Conservation (phyloP, 1,139 yeast species). For the Yamadazyma trypodendri region DNA sequence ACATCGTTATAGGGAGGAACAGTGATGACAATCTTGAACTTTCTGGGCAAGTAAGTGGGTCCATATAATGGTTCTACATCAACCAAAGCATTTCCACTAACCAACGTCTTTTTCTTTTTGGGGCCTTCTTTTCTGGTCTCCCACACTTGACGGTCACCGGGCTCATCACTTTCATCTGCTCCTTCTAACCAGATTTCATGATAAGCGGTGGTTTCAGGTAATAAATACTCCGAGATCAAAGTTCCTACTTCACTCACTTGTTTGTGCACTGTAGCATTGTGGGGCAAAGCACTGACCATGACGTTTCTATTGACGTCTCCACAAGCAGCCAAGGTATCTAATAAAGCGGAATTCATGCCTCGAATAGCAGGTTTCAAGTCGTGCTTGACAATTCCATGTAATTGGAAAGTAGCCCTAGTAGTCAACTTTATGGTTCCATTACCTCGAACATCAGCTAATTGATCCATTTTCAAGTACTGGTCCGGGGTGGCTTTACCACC, state of each 20-base stretch:
- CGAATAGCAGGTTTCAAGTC: conserved; percentile 87
- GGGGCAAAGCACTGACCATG: conserved; percentile 85
- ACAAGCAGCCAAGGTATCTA: conserved; percentile 97
- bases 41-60: conserved; percentile 87
- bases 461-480: conserved; percentile 87
- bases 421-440: conserved; percentile 93
- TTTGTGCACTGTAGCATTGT: conserved; percentile 75
- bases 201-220: conserved; percentile 92
- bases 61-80: conserved; percentile 90
- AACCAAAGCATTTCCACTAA: conserved; percentile 83
- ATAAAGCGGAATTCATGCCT: conserved; percentile 84
- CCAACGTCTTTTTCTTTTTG: conserved; percentile 71
- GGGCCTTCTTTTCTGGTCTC: conserved; percentile 78
- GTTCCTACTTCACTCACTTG: conserved; percentile 68
- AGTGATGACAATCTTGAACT: conserved; percentile 91
- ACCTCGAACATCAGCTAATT: conserved; percentile 77
- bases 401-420: conserved; percentile 95
- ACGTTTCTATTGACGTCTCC: conserved; percentile 98
- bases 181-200: conserved; percentile 97
- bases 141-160: conserved; percentile 69
- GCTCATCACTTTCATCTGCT: conserved; percentile 68
- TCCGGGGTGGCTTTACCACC: conserved; percentile 88
- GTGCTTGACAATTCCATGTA: conserved; percentile 92
- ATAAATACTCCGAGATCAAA: conserved; percentile 72
- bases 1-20: conserved; percentile 97